These are phyloP conservation scores for Coemansia sp. DNA, from an alignment of 192 early-diverging fungal genomes.

Conservation along the genomic window DNA sequence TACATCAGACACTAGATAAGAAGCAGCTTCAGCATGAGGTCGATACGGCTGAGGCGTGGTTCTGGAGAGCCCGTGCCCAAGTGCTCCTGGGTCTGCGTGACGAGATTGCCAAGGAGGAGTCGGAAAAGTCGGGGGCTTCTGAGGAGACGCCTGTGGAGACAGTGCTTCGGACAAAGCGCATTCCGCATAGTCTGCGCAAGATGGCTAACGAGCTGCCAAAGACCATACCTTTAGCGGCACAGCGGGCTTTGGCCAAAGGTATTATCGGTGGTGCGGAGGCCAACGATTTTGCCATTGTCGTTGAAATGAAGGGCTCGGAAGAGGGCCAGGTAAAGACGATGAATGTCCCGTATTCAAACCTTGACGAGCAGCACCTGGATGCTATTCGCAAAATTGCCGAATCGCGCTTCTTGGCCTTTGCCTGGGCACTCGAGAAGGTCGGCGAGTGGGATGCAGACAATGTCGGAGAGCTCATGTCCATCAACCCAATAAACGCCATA, in stretches of 20 bases:
- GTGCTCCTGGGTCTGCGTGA: conserved; percentile 51
- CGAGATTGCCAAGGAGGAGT: conserved; percentile 29
- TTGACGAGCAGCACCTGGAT: conserved; percentile 34
- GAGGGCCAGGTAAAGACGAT: conserved; percentile 5
- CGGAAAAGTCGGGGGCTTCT: not conserved
- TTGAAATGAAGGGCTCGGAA: conserved; percentile 27
- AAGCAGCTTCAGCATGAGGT: conserved; percentile 39
- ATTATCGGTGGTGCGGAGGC: conserved; percentile 31
- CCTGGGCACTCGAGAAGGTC: conserved; percentile 49
- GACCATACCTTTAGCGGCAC: conserved; percentile 49
- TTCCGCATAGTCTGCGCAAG: conserved; percentile 47
- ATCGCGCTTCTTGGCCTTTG: conserved; percentile 54
- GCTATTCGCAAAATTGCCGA: conserved; percentile 53
- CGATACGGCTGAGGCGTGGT: conserved; percentile 58
- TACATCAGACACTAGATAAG: conserved; percentile 13
- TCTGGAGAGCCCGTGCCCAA: conserved; percentile 60
- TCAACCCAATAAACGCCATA: conserved; percentile 55
- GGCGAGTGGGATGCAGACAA: conserved; percentile 51
- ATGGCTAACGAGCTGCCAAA: conserved; percentile 51
- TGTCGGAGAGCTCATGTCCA: conserved; percentile 45
- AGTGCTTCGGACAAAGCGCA: conserved; percentile 22
- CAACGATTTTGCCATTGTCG: conserved; percentile 53
- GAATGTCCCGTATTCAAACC: conserved; percentile 30
- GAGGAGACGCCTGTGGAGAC: conserved; percentile 23
- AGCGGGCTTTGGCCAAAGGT: conserved; percentile 40